phyloP scores from a whole-genome alignment of 2,329 filamentous ascomycete genomes.

The Diaporthe humulicola region DNA sequence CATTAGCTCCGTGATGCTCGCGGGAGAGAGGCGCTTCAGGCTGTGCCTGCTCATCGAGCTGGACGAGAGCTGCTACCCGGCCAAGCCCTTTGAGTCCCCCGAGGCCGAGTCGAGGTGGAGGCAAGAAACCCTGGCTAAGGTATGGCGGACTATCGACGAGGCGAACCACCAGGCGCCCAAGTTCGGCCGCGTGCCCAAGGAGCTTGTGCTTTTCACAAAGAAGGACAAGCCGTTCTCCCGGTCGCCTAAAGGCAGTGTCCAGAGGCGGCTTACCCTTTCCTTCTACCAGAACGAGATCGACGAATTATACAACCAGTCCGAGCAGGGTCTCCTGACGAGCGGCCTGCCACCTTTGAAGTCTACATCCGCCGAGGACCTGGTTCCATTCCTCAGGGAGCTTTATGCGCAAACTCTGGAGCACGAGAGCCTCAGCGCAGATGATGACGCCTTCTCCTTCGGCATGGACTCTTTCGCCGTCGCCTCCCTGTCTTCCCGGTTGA shows the following conservation, averaged over 20 bases:
- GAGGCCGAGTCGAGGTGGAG: slow-evolving; percentile 27
- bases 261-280: slow-evolving; percentile 29
- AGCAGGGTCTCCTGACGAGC: slow-evolving; percentile 31
- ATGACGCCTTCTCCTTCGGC: slow-evolving; percentile 33
- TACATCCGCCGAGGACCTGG: slow-evolving; percentile 21
- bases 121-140: slow-evolving; percentile 1
- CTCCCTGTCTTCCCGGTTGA: slow-evolving; percentile 28
- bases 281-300: slow-evolving; percentile 37
- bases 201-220: slow-evolving; percentile 36
- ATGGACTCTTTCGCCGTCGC: slow-evolving; percentile 37
- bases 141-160: slow-evolving; percentile 37
- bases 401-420: slow-evolving; percentile 33
- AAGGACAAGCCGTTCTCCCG: slow-evolving; percentile 34
- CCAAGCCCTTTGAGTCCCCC: neutral
- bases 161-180: slow-evolving; percentile 37
- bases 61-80: slow-evolving; percentile 17
- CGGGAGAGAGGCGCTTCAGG: slow-evolving; percentile 35
- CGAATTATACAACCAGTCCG: slow-evolving; percentile 29
- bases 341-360: slow-evolving; percentile 28
- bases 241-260: slow-evolving; percentile 36
- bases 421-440: slow-evolving; percentile 21
- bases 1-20: slow-evolving; percentile 33
- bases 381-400: slow-evolving; percentile 28
- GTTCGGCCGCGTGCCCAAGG: slow-evolving; percentile 36
- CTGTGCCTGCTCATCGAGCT: slow-evolving; percentile 37